Percentiles rank a stretch among this genome's conserved stretches.
phyloP scores from a whole-genome alignment of 306 rosid genomes.

The Gastrolobium bilobum region DNA sequence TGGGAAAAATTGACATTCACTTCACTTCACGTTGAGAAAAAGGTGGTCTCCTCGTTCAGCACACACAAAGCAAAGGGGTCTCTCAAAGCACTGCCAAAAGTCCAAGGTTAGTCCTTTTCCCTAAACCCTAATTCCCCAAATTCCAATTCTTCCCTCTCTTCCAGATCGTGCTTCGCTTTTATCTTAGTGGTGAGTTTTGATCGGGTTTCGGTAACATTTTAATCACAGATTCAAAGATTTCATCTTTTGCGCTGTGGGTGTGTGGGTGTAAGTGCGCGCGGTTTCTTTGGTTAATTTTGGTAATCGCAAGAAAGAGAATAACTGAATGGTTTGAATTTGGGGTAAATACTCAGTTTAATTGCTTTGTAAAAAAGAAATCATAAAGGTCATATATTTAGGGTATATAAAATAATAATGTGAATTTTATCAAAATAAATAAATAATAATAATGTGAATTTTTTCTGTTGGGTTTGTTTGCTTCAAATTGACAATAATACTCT shows the following conservation, averaged over 20 bases:
- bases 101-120: conserved; percentile 78
- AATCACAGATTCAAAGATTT: conserved; percentile 23
- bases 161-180: conserved; percentile 43
- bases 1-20: conserved; percentile 36
- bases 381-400: conserved; percentile 36
- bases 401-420: conserved; percentile 19
- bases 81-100: conserved; percentile 56
- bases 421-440: background rate
- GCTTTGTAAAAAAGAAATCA: background rate
- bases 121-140: conserved; percentile 47
- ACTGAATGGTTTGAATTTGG: conserved; percentile 2
- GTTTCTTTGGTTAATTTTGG: conserved; percentile 5
- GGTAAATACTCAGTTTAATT: conserved; percentile 28
- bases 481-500: background rate
- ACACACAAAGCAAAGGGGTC: conserved; percentile 42
- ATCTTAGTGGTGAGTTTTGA: conserved; percentile 17
- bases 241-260: conserved; percentile 31
- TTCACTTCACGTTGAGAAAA: conserved; percentile 29
- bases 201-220: background rate
- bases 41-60: conserved; percentile 18
- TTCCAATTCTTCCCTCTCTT: background rate
- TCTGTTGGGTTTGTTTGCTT: conserved; percentile 32
- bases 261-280: conserved; percentile 4
- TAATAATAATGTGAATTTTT: conserved; percentile 17
- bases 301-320: background rate